Evolutionary conservation across 345 rosid species (phyloP).

Genomic region (Dovyalis caffra): DNA sequence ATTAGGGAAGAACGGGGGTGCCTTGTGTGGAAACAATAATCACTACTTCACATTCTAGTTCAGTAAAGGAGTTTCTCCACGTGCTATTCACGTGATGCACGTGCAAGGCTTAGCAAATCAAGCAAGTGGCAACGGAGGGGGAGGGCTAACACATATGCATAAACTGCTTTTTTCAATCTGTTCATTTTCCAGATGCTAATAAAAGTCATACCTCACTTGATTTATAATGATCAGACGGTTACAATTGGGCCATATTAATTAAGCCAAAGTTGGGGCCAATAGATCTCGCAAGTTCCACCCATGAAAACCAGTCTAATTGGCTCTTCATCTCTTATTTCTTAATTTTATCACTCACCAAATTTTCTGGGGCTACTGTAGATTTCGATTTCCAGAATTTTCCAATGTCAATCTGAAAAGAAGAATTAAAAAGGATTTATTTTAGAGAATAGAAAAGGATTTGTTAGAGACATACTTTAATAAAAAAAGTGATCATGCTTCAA

Average conservation of each 20-base stretch:
- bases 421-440: too few species aligned
- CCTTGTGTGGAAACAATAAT: background rate
- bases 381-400: too few species aligned
- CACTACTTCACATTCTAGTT: background rate
- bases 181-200: background rate
- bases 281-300: too few species aligned
- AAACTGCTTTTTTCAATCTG: background rate
- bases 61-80: background rate
- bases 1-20: too few species aligned
- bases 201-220: background rate
- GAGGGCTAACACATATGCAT: background rate
- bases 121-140: background rate
- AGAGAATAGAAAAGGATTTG: background rate
- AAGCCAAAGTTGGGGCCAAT: background rate
- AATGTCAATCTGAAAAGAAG: too few species aligned
- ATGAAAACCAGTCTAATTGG: too few species aligned
- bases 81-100: background rate
- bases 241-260: background rate
- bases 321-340: too few species aligned
- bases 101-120: background rate
- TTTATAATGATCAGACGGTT: background rate
- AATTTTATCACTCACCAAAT: too few species aligned
- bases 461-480: constrained; percentile 23
- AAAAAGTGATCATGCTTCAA: constrained; percentile 39
- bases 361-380: too few species aligned